These are phyloP conservation scores for Leishmania braziliensis DNA, from an alignment of 208 protist species.

Conservation along the genomic window DNA sequence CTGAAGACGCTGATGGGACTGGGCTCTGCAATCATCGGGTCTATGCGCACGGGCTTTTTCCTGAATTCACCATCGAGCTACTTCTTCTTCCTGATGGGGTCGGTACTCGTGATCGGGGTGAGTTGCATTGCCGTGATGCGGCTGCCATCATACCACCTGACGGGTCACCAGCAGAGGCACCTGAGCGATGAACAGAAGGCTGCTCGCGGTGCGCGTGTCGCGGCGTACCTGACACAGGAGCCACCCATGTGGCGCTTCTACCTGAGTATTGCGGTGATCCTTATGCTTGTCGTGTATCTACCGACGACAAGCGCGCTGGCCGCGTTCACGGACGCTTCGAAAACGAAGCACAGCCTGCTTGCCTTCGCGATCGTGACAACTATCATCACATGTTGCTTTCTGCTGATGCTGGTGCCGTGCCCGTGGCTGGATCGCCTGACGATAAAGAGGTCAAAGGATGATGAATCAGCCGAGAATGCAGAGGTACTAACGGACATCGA, in stretches of 20 bases:
- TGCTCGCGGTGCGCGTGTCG: conserved; percentile 14
- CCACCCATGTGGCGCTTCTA: conserved; percentile 60
- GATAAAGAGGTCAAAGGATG: neutral
- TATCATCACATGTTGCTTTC: conserved; percentile 20
- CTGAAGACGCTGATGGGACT: conserved; percentile 77
- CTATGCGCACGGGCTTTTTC: conserved; percentile 67
- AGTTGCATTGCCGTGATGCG: conserved; percentile 39
- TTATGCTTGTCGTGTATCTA: conserved; percentile 62
- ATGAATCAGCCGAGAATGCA: neutral
- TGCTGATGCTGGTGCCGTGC: conserved; percentile 33
- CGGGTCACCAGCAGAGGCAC: conserved; percentile 38
- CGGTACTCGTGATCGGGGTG: conserved; percentile 31
- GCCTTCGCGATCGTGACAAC: conserved; percentile 49
- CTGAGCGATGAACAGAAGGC: conserved; percentile 33
- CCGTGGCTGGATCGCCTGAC: conserved; percentile 16
- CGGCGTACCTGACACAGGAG: conserved; percentile 55
- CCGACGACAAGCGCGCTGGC: conserved; percentile 47
- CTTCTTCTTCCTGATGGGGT: conserved; percentile 63
- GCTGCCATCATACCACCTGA: conserved; percentile 68
- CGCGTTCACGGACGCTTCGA: conserved; percentile 34
- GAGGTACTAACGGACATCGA: conserved; percentile 51
- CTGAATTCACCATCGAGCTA: conserved; percentile 22
- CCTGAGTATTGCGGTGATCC: conserved; percentile 45
- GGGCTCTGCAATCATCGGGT: conserved; percentile 57
- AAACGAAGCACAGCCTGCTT: neutral